Base-by-base conservation (phyloP, 2,329 filamentous ascomycete genomes). In the Fragosphaeria purpurea region DNA sequence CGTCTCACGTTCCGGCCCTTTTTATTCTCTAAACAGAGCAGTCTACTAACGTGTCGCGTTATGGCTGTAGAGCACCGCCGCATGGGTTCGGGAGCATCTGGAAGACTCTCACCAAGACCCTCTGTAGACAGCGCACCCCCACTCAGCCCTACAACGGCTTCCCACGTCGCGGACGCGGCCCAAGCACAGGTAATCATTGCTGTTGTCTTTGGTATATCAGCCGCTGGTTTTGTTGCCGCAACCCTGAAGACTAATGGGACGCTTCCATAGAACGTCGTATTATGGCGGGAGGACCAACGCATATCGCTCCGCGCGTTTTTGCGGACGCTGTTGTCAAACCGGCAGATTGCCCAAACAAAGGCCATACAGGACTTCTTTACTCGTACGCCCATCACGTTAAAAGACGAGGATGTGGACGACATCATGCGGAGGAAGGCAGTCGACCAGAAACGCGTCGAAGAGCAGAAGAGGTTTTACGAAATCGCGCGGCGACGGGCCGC, bases 381-480 rank as follows among this genome's bases (percentile, higher is more conserved):
- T 1, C 71, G 72, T 1, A 72, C 86, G n/a, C 82, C 85, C 0
- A 79, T 94, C 32, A 80, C 76, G 1, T 73, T 88, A 8, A 88
- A 81, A 30, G 86, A 91, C 58, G 88, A 93, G 52, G 93, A 98
- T 62, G 70, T 85, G 33, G 77, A 84, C 2, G 93, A 98, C 62
- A 89, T 96, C 35, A 67, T 82, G 55, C 78, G 78, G 52, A 79
- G 93, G 48, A 94, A 90, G 65, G 76, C 79, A 10, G 82, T 95
- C 67, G 93, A 98, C 60, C 83, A 87, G 63, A 86, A 86, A 66
- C 82, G 93, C 43, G 79, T 97, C 48, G 87, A 95, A 61, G 93
- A 98, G 66, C 93, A 98, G 65, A 86, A 83, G 63, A 80, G 83
- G 57, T 98, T 98, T 64, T 98, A 96, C 65, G 91, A 98, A 64